phyloP scores from a whole-genome alignment of 371 early-diverging fungal species.

The Fennellomyces sp. region DNA sequence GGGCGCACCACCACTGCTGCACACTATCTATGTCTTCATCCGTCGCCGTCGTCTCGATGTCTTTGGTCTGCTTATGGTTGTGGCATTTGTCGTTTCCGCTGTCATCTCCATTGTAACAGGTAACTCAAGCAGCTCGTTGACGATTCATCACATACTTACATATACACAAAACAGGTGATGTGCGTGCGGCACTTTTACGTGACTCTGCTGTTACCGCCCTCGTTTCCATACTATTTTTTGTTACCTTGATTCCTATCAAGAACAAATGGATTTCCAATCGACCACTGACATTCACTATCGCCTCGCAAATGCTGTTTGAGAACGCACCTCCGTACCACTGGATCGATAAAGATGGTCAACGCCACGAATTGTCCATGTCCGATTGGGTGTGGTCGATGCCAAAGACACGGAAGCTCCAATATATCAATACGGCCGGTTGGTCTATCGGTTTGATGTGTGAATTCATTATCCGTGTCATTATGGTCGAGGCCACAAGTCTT shows the following conservation, averaged over 20 bases:
- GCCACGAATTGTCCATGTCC: background rate
- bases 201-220: slow-evolving; percentile 44
- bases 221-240: slow-evolving; percentile 37
- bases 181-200: slow-evolving; percentile 35
- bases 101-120: slow-evolving; percentile 37
- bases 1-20: slow-evolving; percentile 32
- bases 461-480: slow-evolving; percentile 35
- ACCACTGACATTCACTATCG: slow-evolving; percentile 31
- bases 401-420: slow-evolving; percentile 7
- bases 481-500: slow-evolving; percentile 27
- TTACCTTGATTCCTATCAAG: slow-evolving; percentile 38
- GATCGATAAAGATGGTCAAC: slow-evolving; percentile 16
- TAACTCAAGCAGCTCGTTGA: background rate
- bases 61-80: slow-evolving; percentile 38
- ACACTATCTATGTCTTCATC: slow-evolving; percentile 23
- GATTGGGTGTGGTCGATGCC: slow-evolving; percentile 22
- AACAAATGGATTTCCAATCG: slow-evolving; percentile 22
- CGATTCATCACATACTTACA: background rate
- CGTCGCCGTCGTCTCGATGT: slow-evolving; percentile 31
- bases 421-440: slow-evolving; percentile 33
- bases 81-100: slow-evolving; percentile 42
- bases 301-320: slow-evolving; percentile 23
- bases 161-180: slow-evolving; percentile 22
- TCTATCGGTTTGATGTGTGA: slow-evolving; percentile 34
- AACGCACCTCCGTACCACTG: slow-evolving; percentile 19